phyloP scores from a whole-genome alignment of 768 basidiomycete species.

The Cantharellus cinnabarinus region DNA sequence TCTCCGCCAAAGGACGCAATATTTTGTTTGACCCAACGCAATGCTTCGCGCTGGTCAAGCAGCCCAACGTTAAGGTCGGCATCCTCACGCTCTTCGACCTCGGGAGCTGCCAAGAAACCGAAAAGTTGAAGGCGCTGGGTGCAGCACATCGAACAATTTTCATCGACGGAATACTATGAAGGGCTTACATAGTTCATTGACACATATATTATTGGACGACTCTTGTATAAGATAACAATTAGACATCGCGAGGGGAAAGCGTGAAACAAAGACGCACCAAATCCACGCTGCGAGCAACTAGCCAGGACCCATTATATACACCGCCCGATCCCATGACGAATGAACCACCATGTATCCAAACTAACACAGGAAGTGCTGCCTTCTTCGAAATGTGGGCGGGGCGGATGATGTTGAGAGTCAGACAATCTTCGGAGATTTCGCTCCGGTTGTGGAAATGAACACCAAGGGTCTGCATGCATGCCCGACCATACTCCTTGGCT shows the following conservation, averaged over 20 bases:
- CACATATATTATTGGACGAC: constrained; percentile 2
- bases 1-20: constrained; percentile 3
- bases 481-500: neutral
- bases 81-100: neutral
- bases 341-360: neutral
- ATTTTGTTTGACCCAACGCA: constrained; percentile 4
- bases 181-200: constrained; percentile 3
- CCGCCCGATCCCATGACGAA: neutral
- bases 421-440: constrained; percentile 1
- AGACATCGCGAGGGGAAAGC: neutral
- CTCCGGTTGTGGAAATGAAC: neutral
- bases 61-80: constrained; percentile 2
- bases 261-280: neutral
- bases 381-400: neutral
- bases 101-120: neutral
- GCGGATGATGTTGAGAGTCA: neutral
- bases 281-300: neutral
- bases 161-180: no score
- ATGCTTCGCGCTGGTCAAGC: constrained; percentile 2
- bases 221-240: neutral
- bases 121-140: neutral
- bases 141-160: neutral
- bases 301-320: neutral
- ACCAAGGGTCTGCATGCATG: neutral
- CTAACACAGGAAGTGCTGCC: neutral